A percentile compares a stretch with the other conserved stretches of the same genome.
Conservation (phyloP, 305 asterid genomes). For the Salvia sclarea region DNA sequence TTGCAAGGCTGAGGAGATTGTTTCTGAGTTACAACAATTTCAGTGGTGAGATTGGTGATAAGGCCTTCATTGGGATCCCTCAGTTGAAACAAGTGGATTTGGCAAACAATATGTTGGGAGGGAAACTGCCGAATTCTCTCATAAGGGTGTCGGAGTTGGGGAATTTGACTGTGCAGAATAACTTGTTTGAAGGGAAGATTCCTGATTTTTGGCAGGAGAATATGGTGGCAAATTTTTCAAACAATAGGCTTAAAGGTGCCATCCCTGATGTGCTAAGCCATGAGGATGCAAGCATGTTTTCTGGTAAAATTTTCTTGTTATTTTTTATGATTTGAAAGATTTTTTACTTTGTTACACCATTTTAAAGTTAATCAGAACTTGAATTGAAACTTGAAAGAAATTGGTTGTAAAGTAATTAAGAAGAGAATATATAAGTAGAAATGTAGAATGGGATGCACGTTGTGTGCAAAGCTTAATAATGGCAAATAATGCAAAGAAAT, state of each 20-base stretch:
- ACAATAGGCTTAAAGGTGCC: constrained; percentile 59
- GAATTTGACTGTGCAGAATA: constrained; percentile 54
- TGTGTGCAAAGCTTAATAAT: background rate
- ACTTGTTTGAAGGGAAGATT: constrained; percentile 55
- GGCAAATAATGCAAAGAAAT: constrained; percentile 9
- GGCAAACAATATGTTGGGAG: constrained; percentile 47
- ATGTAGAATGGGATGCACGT: constrained; percentile 39
- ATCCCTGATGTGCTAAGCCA: constrained; percentile 46
- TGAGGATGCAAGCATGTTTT: constrained; percentile 46
- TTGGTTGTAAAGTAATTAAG: background rate
- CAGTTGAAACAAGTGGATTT: constrained; percentile 44
- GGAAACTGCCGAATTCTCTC: constrained; percentile 62
- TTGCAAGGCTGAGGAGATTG: constrained; percentile 47
- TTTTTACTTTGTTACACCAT: background rate
- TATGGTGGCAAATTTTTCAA: constrained; percentile 46
- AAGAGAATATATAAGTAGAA: background rate
- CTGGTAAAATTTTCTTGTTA: constrained; percentile 37
- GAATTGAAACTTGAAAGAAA: no score
- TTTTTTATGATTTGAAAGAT: background rate
- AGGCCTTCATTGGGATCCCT: constrained; percentile 60
- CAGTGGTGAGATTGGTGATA: constrained; percentile 55
- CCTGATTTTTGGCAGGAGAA: constrained; percentile 61
- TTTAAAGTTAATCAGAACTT: no score
- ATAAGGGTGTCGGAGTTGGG: constrained; percentile 47
- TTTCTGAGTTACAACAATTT: constrained; percentile 56